Evolutionary conservation across 495 filamentous ascomycete genomes (phyloP).

Genomic region (Haplographium delicatum): DNA sequence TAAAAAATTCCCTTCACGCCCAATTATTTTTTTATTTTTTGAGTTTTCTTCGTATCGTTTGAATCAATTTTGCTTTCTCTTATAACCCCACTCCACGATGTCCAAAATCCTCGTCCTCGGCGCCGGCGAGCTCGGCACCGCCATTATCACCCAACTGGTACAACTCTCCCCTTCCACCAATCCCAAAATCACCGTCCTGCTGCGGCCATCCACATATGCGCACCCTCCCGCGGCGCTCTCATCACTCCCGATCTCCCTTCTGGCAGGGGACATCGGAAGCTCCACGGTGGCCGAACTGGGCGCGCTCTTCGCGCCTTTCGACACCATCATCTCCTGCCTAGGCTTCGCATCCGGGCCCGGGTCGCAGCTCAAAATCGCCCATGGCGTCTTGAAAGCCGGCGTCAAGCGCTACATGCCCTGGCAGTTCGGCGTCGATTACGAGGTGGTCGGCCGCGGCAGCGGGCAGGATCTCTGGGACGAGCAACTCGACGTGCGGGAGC

Average conservation of each 20-base stretch:
- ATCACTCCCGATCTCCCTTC: conserved; percentile 33
- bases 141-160: conserved; percentile 45
- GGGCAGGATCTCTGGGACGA: conserved; percentile 57
- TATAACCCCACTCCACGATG: no score
- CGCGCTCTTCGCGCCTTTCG: conserved; percentile 38
- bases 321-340: conserved; percentile 48
- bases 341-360: conserved; percentile 49
- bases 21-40: neutral
- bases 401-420: conserved; percentile 50
- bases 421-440: conserved; percentile 66
- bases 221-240: conserved; percentile 27
- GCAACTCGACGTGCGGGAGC: conserved; percentile 50
- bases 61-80: no score
- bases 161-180: conserved; percentile 32
- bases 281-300: conserved; percentile 35
- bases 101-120: conserved; percentile 52
- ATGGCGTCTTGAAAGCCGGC: conserved; percentile 43
- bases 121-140: conserved; percentile 54
- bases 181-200: conserved; percentile 42
- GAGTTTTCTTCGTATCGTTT: no score
- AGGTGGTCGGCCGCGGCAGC: conserved; percentile 47
- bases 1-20: no score
- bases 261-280: conserved; percentile 42
- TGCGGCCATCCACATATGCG: conserved; percentile 41
- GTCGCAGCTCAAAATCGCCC: conserved; percentile 44